A percentile compares a stretch with the other conserved stretches of the same genome.
These are phyloP conservation scores for Clarireedia sp. DNA, from an alignment of 2,329 filamentous ascomycete genomes.

Conservation along the genomic window DNA sequence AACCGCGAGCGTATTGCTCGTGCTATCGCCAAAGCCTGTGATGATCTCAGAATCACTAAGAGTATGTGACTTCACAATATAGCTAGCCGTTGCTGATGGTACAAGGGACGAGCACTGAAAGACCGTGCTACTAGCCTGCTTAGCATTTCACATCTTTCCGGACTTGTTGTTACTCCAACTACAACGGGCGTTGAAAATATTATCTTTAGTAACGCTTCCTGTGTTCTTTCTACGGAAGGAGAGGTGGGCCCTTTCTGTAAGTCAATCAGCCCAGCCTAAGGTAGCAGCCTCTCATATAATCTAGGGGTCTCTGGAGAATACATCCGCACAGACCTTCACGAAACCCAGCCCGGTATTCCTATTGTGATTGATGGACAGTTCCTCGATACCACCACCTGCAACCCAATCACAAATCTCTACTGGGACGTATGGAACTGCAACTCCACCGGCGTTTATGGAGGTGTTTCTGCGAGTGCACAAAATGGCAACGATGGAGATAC, in stretches of 20 bases:
- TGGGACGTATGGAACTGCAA: slow-evolving; percentile 44
- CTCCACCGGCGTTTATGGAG: slow-evolving; percentile 38
- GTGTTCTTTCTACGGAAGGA: background rate
- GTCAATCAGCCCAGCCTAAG: background rate
- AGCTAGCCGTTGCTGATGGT: no score
- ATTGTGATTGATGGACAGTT: slow-evolving; percentile 45
- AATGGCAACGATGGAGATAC: slow-evolving; percentile 32
- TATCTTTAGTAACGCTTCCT: background rate
- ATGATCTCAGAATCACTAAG: background rate
- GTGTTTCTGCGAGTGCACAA: slow-evolving; percentile 30
- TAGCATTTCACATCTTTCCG: background rate
- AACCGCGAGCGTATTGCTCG: background rate
- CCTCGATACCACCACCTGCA: slow-evolving; percentile 42
- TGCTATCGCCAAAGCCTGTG: background rate
- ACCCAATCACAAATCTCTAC: slow-evolving; percentile 39
- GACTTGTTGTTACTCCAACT: background rate
- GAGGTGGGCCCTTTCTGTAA: background rate
- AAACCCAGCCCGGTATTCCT: slow-evolving; percentile 40
- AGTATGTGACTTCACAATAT: background rate
- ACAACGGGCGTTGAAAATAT: background rate
- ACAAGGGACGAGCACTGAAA: background rate
- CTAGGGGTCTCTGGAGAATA: slow-evolving; percentile 20
- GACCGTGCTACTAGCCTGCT: background rate
- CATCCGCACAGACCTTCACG: slow-evolving; percentile 39
- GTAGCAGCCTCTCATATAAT: background rate